A percentile compares a stretch with the other conserved stretches of the same genome.
These are phyloP conservation scores for Pyricularia grisea DNA, from an alignment of 2,329 filamentous ascomycete genomes.

Conservation along the genomic window DNA sequence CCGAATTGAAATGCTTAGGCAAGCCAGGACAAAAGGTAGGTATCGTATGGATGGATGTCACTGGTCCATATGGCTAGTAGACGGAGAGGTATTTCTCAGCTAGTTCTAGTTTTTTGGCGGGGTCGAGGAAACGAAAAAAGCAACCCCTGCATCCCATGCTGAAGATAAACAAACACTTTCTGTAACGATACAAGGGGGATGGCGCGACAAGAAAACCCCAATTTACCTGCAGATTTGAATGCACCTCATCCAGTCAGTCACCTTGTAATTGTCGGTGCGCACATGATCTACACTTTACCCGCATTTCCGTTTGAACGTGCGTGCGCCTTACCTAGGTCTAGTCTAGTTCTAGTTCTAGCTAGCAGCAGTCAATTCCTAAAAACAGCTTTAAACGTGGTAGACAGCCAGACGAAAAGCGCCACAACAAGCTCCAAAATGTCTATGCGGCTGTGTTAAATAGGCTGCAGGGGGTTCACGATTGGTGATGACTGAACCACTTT, in stretches of 20 bases:
- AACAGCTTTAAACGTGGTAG: background rate
- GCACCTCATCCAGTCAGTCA: background rate
- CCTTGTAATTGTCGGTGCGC: background rate
- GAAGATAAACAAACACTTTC: background rate
- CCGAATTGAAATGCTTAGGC: background rate
- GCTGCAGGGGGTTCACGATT: background rate
- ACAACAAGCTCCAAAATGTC: background rate
- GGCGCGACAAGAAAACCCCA: background rate
- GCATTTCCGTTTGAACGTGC: background rate
- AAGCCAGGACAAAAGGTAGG: background rate
- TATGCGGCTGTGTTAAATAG: background rate
- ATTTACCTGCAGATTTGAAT: background rate
- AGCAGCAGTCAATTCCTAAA: background rate
- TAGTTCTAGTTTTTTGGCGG: background rate
- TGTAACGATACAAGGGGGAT: background rate
- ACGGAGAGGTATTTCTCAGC: background rate
- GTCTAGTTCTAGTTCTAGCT: too few relatives aligned
- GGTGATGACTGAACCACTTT: background rate
- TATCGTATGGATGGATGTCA: background rate
- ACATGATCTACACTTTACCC: background rate
- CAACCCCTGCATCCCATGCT: background rate
- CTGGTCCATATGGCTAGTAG: background rate
- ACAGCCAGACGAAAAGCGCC: too few relatives aligned
- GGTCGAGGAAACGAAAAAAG: background rate
- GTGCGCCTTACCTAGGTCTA: background rate